These are phyloP conservation scores for Pelargonium myrrhifolium DNA, from an alignment of 441 rosid species.

Conservation along the genomic window DNA sequence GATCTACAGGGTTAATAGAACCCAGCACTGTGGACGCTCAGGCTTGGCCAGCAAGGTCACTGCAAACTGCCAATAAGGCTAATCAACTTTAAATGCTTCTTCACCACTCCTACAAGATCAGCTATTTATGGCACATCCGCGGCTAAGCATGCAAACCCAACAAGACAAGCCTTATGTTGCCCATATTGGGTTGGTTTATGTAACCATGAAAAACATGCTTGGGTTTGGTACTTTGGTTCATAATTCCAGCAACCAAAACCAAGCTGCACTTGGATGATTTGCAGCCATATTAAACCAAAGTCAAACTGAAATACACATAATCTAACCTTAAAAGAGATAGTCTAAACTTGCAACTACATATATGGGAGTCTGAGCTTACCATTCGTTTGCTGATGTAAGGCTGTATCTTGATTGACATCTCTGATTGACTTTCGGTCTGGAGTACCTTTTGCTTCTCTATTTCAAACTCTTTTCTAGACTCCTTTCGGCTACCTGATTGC, in stretches of 20 bases:
- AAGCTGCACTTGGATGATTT: neutral
- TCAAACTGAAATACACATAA: neutral
- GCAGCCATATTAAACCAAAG: neutral
- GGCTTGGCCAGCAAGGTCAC: neutral
- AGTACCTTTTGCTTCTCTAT: constrained; percentile 52
- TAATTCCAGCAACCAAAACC: neutral
- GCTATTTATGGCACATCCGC: too few relatives aligned
- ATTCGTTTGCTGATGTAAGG: constrained; percentile 73
- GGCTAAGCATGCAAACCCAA: too few relatives aligned
- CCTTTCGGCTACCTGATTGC: constrained; percentile 86
- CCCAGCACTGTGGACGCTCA: neutral
- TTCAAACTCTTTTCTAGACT: constrained; percentile 81
- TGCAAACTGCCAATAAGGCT: neutral
- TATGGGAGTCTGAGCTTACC: constrained; percentile 36
- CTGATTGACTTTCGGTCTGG: constrained; percentile 37
- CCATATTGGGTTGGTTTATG: neutral
- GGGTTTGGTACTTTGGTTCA: neutral
- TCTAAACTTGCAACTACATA: constrained; percentile 6
- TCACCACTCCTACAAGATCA: too few relatives aligned
- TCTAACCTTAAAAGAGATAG: neutral
- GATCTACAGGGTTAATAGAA: neutral
- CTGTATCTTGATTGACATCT: constrained; percentile 41
- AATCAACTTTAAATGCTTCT: neutral
- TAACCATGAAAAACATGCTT: neutral
- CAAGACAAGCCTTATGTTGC: too few relatives aligned